Percentiles rank a stretch among this genome's conserved stretches.
phyloP scores from a whole-genome alignment of 2,329 filamentous ascomycete genomes.

The Diaporthe eres region DNA sequence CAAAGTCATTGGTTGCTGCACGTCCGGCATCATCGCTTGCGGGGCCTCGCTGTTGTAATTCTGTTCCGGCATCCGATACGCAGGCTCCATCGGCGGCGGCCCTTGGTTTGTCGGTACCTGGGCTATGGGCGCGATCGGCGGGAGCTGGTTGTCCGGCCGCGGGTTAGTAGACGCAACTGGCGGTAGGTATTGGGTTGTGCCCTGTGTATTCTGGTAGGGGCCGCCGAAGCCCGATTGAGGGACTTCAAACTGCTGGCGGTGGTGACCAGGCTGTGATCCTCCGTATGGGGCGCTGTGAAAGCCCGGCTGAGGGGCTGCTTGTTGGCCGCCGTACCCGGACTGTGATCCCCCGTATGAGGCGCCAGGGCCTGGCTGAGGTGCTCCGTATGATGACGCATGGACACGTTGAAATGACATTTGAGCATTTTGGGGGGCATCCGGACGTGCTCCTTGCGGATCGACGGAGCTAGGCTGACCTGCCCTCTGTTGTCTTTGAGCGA shows the following conservation, averaged over 20 bases:
- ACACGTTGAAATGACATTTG: not conserved
- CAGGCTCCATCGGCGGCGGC: too few relatives aligned
- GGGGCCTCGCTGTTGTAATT: too few relatives aligned
- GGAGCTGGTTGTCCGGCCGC: too few relatives aligned
- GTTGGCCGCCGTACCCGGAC: too few relatives aligned
- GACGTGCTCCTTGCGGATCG: not conserved
- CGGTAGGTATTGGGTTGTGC: too few relatives aligned
- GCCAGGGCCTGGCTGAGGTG: not conserved
- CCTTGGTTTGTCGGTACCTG: too few relatives aligned
- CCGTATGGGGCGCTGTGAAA: not conserved
- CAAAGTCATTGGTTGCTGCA: too few relatives aligned
- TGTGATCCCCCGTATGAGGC: not conserved
- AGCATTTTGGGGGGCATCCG: not conserved
- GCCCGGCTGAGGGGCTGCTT: not conserved
- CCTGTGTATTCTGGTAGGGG: not conserved
- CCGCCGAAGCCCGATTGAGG: not conserved
- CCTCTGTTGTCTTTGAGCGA: not conserved
- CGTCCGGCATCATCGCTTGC: too few relatives aligned
- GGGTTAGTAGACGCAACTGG: too few relatives aligned
- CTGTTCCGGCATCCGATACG: too few relatives aligned
- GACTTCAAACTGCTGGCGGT: not conserved
- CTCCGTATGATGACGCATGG: not conserved
- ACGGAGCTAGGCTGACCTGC: not conserved
- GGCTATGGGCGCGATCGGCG: too few relatives aligned
- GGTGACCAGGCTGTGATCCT: not conserved